phyloP scores from a whole-genome alignment of 768 basidiomycete species.

The Lactifluus piperatus region DNA sequence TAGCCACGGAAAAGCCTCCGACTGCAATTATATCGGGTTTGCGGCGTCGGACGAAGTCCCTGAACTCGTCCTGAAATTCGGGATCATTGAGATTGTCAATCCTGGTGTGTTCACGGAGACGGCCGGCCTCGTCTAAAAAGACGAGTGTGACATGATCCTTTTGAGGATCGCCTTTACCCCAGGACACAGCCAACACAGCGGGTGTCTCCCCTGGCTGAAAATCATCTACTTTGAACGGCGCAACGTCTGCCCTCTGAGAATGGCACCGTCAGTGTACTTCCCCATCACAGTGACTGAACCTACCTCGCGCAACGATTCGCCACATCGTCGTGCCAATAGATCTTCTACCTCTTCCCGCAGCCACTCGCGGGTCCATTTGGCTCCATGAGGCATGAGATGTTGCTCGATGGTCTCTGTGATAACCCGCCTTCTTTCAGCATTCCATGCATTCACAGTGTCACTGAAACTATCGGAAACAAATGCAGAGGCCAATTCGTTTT shows the following conservation, averaged over 20 bases:
- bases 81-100: conserved; percentile 78
- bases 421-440: conserved; percentile 70
- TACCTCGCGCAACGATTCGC: conserved; percentile 62
- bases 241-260: conserved; percentile 69
- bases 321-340: conserved; percentile 58
- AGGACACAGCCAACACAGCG: conserved; percentile 82
- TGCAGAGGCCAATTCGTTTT: conserved; percentile 68
- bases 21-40: conserved; percentile 84
- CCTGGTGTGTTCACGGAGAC: conserved; percentile 82
- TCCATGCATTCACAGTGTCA: conserved; percentile 86
- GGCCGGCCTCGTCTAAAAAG: conserved; percentile 81
- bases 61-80: conserved; percentile 63
- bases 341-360: conserved; percentile 89
- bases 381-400: conserved; percentile 73
- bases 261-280: background rate
- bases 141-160: conserved; percentile 83
- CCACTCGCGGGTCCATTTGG: conserved; percentile 87
- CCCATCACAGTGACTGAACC: conserved; percentile 23
- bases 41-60: conserved; percentile 71
- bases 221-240: conserved; percentile 54
- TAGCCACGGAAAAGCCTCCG: conserved; percentile 82
- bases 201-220: conserved; percentile 65
- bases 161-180: conserved; percentile 91
- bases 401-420: conserved; percentile 73
- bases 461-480: conserved; percentile 80